phyloP scores from a whole-genome alignment of 192 early-diverging fungal genomes.

The Helicostylum pulchrum region DNA sequence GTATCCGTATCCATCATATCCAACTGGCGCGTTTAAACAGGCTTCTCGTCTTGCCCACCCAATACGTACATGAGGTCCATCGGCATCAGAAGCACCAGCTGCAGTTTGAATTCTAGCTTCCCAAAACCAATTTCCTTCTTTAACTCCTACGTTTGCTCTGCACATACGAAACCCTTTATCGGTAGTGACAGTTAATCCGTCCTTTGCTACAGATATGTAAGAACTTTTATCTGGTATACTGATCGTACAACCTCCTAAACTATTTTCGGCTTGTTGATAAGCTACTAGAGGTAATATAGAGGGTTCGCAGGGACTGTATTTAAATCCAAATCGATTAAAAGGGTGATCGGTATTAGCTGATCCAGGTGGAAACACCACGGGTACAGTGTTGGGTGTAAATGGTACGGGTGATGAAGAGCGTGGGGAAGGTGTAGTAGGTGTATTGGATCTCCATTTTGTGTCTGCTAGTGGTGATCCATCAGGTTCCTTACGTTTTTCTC shows the following conservation, averaged over 20 bases:
- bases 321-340: constrained; percentile 57
- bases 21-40: constrained; percentile 59
- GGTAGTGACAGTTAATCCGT: constrained; percentile 57
- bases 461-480: neutral
- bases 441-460: constrained; percentile 24
- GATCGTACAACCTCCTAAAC: constrained; percentile 42
- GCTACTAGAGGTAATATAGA: constrained; percentile 44
- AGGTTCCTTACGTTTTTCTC: neutral
- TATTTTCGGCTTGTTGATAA: constrained; percentile 51
- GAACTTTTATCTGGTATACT: constrained; percentile 58
- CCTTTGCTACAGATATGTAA: constrained; percentile 51
- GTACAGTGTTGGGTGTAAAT: constrained; percentile 1
- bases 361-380: constrained; percentile 13
- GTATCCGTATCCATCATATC: constrained; percentile 65
- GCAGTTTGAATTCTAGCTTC: constrained; percentile 51
- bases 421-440: constrained; percentile 30
- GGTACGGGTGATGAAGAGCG: constrained; percentile 24
- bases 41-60: constrained; percentile 65
- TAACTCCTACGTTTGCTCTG: constrained; percentile 57
- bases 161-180: constrained; percentile 64
- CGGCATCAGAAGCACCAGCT: constrained; percentile 15
- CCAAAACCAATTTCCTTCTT: constrained; percentile 61
- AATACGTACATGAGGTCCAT: constrained; percentile 60
- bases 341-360: constrained; percentile 43
- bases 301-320: constrained; percentile 55